phyloP scores from a whole-genome alignment of 2,329 filamentous ascomycete genomes.

The Aspergillus hiratsukae region DNA sequence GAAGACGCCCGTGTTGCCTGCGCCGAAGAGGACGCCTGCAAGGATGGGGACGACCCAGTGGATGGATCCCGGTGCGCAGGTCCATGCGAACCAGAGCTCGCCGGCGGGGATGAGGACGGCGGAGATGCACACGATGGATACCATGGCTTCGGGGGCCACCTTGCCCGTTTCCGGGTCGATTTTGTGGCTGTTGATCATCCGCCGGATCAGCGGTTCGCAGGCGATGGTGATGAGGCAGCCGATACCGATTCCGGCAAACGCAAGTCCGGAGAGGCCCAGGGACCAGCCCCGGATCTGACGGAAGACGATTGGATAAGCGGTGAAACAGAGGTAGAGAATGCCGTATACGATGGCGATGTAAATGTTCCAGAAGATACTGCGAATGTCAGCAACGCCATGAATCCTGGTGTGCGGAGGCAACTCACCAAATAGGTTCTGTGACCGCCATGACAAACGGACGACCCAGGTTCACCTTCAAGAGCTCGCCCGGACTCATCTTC shows the following conservation, averaged over 20 bases:
- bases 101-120: constrained; percentile 70
- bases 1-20: constrained; percentile 72
- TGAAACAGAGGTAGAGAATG: constrained; percentile 84
- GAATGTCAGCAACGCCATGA: constrained; percentile 5
- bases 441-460: constrained; percentile 73
- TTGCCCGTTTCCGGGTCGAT: constrained; percentile 71
- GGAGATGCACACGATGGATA: constrained; percentile 73
- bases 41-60: constrained; percentile 79
- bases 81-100: constrained; percentile 86
- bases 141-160: constrained; percentile 72
- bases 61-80: constrained; percentile 68
- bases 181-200: constrained; percentile 71
- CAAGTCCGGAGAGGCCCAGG: constrained; percentile 66
- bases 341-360: constrained; percentile 76
- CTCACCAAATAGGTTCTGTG: constrained; percentile 79
- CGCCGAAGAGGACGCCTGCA: constrained; percentile 74
- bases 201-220: constrained; percentile 65
- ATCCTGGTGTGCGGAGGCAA: background rate
- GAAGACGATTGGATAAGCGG: constrained; percentile 85
- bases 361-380: constrained; percentile 67
- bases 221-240: constrained; percentile 51
- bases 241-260: constrained; percentile 69
- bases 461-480: constrained; percentile 71
- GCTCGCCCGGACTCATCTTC: constrained; percentile 56
- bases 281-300: constrained; percentile 70